phyloP scores from a whole-genome alignment of 768 basidiomycete genomes.

The Candolleomyces aberdarensis region DNA sequence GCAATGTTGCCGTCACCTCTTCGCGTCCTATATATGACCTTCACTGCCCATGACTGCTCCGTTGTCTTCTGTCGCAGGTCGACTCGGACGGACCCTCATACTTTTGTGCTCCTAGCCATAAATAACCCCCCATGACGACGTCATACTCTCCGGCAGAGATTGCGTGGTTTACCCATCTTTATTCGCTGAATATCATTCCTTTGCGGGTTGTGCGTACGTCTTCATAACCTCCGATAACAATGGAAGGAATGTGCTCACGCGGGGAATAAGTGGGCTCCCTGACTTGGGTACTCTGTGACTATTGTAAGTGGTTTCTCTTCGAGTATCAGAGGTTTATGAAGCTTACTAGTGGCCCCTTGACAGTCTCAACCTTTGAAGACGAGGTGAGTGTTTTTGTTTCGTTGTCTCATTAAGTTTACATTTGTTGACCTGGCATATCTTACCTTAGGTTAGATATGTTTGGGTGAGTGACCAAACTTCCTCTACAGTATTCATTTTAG shows the following conservation, averaged over 20 bases:
- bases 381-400: background rate
- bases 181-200: background rate
- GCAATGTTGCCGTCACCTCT: too few relatives aligned
- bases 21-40: too few relatives aligned
- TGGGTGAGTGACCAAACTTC: background rate
- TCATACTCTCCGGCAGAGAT: background rate
- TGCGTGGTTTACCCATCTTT: background rate
- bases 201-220: background rate
- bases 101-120: too few relatives aligned
- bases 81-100: too few relatives aligned
- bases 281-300: conserved; percentile 23
- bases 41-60: too few relatives aligned
- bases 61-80: too few relatives aligned
- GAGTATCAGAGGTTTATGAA: background rate
- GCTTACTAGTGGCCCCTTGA: background rate
- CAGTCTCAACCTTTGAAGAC: background rate
- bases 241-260: background rate
- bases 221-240: background rate
- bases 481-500: background rate
- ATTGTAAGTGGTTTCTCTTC: conserved; percentile 16
- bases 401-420: background rate
- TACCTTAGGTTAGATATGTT: background rate
- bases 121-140: too few relatives aligned
- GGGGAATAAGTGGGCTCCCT: background rate
- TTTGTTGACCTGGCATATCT: background rate